Evolutionary conservation across 176 grass and related monocot species (phyloP), one percentile per base, ranked within the genome.

Genomic region (Zoysia pacifica): DNA sequence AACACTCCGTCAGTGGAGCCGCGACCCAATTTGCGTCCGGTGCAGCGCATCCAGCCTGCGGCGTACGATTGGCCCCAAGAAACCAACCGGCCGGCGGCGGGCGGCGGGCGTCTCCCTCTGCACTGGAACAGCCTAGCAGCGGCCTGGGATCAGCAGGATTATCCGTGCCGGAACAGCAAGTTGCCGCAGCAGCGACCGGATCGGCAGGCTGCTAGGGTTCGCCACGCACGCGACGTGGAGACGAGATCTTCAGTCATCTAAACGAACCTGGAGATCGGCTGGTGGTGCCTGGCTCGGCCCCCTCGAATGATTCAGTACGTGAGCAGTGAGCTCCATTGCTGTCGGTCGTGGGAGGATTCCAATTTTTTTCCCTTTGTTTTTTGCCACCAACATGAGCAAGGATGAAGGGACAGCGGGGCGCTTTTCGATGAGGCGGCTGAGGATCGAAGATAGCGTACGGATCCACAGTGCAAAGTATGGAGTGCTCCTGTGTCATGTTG

Each of bases 181-280:
- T 84, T 88, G 86, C 70, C 45, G 43, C 5, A 48, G 40, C 54
- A 49, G n/a, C 65, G 19, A 48, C 55, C 9, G 18, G 55, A 19
- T 58, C 18, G 55, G 55, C 55, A 58, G 2, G 55, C 55, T 19
- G 9, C 20, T 4, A 15, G 16, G 48, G 48, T 13, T 65, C 81
- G 16, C 38, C 11, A 58, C 49, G 70, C 70, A 65, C 28, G 42
- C 37, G 65, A 81, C n/a, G 87, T 80, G 65, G 61, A 81, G 87
- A 84, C 86, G 81, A 80, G 28, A 69, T 76, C 87, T 58, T 89
- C 77, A 76, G 41, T 76, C 82, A 89, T 54, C 72, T 65, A 36
- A 62, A 19, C 46, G 9, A 38, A 76, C 37, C 2, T 36, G 61
- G 65, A 43, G 55, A 65, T 62, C 64, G 50, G 44, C 40, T 64